phyloP scores from a whole-genome alignment of 305 asterid species.

The Fraxinus latifolia region DNA sequence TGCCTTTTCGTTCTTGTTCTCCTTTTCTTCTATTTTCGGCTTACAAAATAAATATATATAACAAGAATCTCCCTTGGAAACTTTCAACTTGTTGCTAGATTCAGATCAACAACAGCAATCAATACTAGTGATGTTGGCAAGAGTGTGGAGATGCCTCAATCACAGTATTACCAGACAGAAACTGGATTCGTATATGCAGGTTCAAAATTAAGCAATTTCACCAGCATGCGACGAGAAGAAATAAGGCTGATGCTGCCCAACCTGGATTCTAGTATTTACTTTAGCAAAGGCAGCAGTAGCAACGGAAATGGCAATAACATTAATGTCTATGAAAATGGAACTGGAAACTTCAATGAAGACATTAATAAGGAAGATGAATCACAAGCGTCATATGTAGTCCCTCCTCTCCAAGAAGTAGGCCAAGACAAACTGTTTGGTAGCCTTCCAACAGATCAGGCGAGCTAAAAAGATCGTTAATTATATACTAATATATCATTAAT shows the following conservation, averaged over 20 bases:
- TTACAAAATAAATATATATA: not conserved
- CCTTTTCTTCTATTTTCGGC: not conserved
- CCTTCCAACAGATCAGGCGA: conserved; percentile 26
- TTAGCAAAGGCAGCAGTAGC: not conserved
- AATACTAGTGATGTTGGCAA: conserved; percentile 12
- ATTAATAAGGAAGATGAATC: conserved; percentile 4
- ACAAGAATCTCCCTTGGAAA: not conserved
- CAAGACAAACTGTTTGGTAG: not conserved
- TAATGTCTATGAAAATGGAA: not conserved
- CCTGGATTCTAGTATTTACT: not conserved
- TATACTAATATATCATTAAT: not conserved
- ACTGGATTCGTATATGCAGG: conserved; percentile 17
- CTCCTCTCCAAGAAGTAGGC: conserved; percentile 7
- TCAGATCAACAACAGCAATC: not conserved
- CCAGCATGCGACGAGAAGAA: conserved; percentile 17
- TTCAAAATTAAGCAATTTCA: conserved; percentile 9
- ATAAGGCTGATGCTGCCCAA: conserved; percentile 8
- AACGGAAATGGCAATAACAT: not conserved
- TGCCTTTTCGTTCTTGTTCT: not conserved
- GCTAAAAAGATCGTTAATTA: not conserved
- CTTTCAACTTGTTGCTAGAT: not conserved
- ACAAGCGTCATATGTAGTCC: not conserved
- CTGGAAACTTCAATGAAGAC: not conserved
- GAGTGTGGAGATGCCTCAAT: conserved; percentile 5
- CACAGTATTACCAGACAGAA: conserved; percentile 10